Conservation (phyloP, 768 basidiomycete genomes). For the Lyophyllum semitale region DNA sequence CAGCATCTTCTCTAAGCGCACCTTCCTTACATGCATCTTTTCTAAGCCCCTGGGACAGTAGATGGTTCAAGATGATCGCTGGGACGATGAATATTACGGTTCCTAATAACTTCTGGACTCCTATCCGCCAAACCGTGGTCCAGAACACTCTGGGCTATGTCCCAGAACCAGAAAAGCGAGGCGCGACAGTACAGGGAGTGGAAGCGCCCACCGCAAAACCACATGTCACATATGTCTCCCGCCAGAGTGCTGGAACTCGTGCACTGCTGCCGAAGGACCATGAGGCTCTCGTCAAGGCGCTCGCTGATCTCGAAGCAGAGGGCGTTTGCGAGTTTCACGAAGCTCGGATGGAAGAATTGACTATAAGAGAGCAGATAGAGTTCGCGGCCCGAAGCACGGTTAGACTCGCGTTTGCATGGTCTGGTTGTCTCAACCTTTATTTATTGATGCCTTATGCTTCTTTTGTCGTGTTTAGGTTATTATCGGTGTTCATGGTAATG, state of each 20-base stretch:
- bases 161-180: slow-evolving; percentile 14
- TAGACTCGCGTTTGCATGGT: slow-evolving; percentile 18
- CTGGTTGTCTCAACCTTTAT: slow-evolving; percentile 5
- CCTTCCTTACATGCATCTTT: slow-evolving; percentile 2
- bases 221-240: slow-evolving; percentile 58
- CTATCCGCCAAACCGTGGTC: slow-evolving; percentile 30
- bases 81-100: slow-evolving; percentile 31
- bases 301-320: slow-evolving; percentile 50
- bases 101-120: slow-evolving; percentile 34
- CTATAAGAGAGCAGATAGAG: slow-evolving; percentile 63
- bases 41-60: slow-evolving; percentile 24
- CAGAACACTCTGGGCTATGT: slow-evolving; percentile 33
- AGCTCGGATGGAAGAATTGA: slow-evolving; percentile 40
- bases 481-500: slow-evolving; percentile 70
- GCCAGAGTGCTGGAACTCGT: slow-evolving; percentile 47
- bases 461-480: slow-evolving; percentile 40
- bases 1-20: slow-evolving; percentile 3
- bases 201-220: slow-evolving; percentile 19
- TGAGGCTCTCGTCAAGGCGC: slow-evolving; percentile 43
- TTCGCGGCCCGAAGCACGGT: slow-evolving; percentile 65
- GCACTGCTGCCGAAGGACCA: slow-evolving; percentile 48
- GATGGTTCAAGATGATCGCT: slow-evolving; percentile 39
- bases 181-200: background rate
- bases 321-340: slow-evolving; percentile 53
- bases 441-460: background rate